A percentile compares a stretch with the other conserved stretches of the same genome.
These are phyloP conservation scores for Zygoascus hellenicus DNA, from an alignment of 1,139 yeast species.

Conservation along the genomic window DNA sequence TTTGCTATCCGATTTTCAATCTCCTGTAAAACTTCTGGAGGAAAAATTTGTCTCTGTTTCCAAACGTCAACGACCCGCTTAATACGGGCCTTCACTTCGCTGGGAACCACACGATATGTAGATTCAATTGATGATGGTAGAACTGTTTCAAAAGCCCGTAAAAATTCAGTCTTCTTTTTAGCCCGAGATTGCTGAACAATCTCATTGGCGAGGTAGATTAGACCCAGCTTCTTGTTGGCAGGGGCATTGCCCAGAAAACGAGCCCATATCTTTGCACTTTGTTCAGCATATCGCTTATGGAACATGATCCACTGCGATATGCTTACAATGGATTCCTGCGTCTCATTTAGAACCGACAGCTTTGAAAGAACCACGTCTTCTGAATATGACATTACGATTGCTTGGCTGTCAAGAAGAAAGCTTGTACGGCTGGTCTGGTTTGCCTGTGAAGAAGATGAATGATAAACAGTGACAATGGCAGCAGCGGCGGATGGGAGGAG, in stretches of 20 bases:
- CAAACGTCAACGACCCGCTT: constrained; percentile 66
- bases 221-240: constrained; percentile 47
- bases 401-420: neutral
- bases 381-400: constrained; percentile 51
- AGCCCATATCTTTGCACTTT: constrained; percentile 61
- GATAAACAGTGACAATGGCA: neutral
- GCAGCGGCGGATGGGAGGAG: neutral
- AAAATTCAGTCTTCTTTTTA: constrained; percentile 54
- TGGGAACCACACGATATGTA: constrained; percentile 30
- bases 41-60: constrained; percentile 61
- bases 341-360: constrained; percentile 58
- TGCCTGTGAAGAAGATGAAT: too few relatives aligned
- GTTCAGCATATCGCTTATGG: constrained; percentile 60
- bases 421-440: too few relatives aligned
- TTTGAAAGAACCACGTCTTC: constrained; percentile 51
- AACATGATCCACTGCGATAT: constrained; percentile 80
- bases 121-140: constrained; percentile 35
- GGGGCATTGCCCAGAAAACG: constrained; percentile 38
- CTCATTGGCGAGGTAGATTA: constrained; percentile 74
- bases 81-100: constrained; percentile 47
- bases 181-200: constrained; percentile 77
- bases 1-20: constrained; percentile 31
- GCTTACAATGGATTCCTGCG: constrained; percentile 78
- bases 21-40: constrained; percentile 39
- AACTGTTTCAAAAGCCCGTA: constrained; percentile 48